Conservation (phyloP, 2,329 filamentous ascomycete species). For the Nemania abortiva region DNA sequence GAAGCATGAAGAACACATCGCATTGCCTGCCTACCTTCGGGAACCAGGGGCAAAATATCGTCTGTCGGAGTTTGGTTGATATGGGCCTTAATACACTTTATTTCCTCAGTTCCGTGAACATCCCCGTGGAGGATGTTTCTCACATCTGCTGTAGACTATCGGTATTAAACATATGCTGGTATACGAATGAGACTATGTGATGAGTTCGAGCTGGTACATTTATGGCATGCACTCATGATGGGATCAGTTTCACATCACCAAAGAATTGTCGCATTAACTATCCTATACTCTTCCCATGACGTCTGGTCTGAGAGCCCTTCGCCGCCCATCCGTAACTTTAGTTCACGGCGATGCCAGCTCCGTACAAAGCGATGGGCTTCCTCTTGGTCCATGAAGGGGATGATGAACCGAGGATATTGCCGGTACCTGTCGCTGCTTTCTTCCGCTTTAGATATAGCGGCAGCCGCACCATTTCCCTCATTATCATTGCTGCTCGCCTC, state of each 20-base stretch:
- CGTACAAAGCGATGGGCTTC: conserved; percentile 66
- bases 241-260: conserved; percentile 42
- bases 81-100: conserved; percentile 59
- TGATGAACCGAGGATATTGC: conserved; percentile 61
- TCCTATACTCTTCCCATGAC: conserved; percentile 48
- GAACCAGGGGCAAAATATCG: conserved; percentile 53
- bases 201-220: background rate
- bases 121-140: background rate
- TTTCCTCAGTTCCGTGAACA: conserved; percentile 31
- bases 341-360: conserved; percentile 57
- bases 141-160: background rate
- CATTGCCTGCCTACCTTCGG: conserved; percentile 30
- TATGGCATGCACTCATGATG: background rate
- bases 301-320: conserved; percentile 16
- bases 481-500: background rate
- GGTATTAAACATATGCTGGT: conserved; percentile 1
- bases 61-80: conserved; percentile 62
- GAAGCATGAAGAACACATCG: conserved; percentile 31
- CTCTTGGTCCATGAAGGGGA: conserved; percentile 66
- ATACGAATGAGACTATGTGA: background rate
- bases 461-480: background rate
- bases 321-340: conserved; percentile 46
- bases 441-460: background rate
- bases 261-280: conserved; percentile 47
- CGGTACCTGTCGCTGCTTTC: conserved; percentile 24